Evolutionary conservation across 2,329 filamentous ascomycete species (phyloP), one percentile per base, ranked within the genome.

Genomic region (Trichoderma pleuroti): DNA sequence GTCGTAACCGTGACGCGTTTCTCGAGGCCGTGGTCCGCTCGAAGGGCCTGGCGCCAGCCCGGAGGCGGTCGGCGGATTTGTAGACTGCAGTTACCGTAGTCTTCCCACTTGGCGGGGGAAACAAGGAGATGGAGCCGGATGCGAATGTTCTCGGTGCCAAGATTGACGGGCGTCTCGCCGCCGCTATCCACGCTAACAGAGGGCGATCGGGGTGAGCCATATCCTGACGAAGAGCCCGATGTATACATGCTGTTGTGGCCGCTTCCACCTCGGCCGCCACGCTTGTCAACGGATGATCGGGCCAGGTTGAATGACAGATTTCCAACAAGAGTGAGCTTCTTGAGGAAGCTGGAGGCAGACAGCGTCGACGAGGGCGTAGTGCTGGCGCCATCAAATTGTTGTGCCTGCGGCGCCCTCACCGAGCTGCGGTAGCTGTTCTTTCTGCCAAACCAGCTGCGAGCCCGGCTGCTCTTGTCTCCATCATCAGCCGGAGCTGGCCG

Each of bases 71-170:
- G 88, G 78, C 94, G 90, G 76, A 99, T 93, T 18, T 92, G 93
- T 72, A 99, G 83, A 46, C 90, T 86, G 72, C 94, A 97, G 75
- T 93, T 90, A 74, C 96, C 95, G 83, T 94, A 90, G 78, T 98
- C 94, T 72, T 93, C 90, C 96, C 96, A 99, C 78, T 95, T 95
- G 63, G 89, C 89, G 14, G 88, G 85, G 1, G 88, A 85, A 72
- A 94, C 91, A 63, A 95, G 90, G 62, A 93, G 85, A 79, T 98
- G 97, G 14, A 98, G 87, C 42, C 94, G 87, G 75, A 98, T 93
- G 75, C 94, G 94, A 65, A 95, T 89, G 76, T 96, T 94, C 28
- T 81, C 81, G 7, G 74, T 74, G 28, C 91, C 91, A 70, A 93
- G 90, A 68, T 91, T 92, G 26, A 90, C 80, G 24, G 89, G 85